phyloP scores from a whole-genome alignment of 345 rosid genomes.

The Moricandia moricandioides region DNA sequence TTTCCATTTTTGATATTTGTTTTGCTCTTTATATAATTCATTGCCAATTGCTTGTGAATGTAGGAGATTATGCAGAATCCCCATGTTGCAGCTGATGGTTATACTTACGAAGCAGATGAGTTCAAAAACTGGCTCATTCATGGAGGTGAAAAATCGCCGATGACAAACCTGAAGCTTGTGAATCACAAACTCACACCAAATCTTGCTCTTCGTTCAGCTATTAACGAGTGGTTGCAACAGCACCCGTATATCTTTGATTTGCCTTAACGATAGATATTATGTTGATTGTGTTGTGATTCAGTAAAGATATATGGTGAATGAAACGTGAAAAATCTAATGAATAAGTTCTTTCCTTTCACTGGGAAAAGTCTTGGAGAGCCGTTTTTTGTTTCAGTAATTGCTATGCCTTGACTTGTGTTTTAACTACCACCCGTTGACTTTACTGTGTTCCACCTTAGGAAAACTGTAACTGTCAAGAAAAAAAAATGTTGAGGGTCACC shows the following conservation, averaged over 20 bases:
- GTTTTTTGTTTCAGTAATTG: not conserved
- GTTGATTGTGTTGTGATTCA: slow-evolving; percentile 27
- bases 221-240: slow-evolving; percentile 58
- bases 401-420: slow-evolving; percentile 19
- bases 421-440: slow-evolving; percentile 16
- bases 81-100: slow-evolving; percentile 78
- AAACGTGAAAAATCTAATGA: slow-evolving; percentile 9
- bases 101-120: slow-evolving; percentile 66
- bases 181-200: slow-evolving; percentile 56
- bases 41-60: slow-evolving; percentile 25
- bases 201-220: slow-evolving; percentile 64
- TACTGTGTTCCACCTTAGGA: slow-evolving; percentile 8
- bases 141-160: slow-evolving; percentile 65
- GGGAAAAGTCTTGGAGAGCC: not conserved
- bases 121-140: slow-evolving; percentile 60
- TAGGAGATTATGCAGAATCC: slow-evolving; percentile 84
- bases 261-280: slow-evolving; percentile 9
- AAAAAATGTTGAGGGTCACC: slow-evolving; percentile 36
- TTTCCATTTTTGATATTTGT: not conserved
- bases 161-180: slow-evolving; percentile 55
- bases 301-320: not conserved
- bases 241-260: slow-evolving; percentile 18
- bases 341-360: not conserved
- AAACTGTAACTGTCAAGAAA: slow-evolving; percentile 28
- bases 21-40: not conserved